phyloP scores from a whole-genome alignment of 2,329 filamentous ascomycete genomes.

The Pseudogymnoascus sp. region DNA sequence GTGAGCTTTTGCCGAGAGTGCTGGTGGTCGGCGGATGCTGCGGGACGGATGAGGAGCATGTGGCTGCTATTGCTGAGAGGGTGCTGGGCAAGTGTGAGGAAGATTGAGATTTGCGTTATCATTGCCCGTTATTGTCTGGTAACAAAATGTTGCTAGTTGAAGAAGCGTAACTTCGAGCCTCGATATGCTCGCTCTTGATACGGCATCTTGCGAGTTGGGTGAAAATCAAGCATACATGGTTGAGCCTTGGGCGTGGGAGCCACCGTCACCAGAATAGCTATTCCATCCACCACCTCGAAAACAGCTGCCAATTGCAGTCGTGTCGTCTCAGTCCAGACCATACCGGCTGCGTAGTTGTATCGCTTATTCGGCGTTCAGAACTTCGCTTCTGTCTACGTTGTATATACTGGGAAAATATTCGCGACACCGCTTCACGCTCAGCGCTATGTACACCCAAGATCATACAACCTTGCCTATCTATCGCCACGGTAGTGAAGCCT shows the following conservation, averaged over 20 bases:
- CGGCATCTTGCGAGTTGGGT: not conserved
- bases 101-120: not conserved
- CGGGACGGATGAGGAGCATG: slow-evolving; percentile 14
- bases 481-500: not conserved
- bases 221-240: not conserved
- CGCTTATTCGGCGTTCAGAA: not conserved
- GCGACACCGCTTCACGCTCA: not conserved
- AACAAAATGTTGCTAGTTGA: slow-evolving; percentile 3
- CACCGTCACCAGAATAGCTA: not conserved
- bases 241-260: not conserved
- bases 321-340: not conserved
- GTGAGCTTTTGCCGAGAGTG: slow-evolving; percentile 9
- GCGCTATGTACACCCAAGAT: not conserved
- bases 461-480: not conserved
- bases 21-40: slow-evolving; percentile 13
- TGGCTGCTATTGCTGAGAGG: slow-evolving; percentile 9
- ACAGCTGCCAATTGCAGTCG: not conserved
- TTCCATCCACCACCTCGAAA: not conserved
- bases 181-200: not conserved
- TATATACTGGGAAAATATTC: not conserved
- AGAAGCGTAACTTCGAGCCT: not conserved
- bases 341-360: not conserved
- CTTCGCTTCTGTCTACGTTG: not conserved
- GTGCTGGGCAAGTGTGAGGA: not conserved
- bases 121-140: not conserved